These are phyloP conservation scores for Fraxinus baroniana DNA, from an alignment of 305 asterid species.

Conservation along the genomic window DNA sequence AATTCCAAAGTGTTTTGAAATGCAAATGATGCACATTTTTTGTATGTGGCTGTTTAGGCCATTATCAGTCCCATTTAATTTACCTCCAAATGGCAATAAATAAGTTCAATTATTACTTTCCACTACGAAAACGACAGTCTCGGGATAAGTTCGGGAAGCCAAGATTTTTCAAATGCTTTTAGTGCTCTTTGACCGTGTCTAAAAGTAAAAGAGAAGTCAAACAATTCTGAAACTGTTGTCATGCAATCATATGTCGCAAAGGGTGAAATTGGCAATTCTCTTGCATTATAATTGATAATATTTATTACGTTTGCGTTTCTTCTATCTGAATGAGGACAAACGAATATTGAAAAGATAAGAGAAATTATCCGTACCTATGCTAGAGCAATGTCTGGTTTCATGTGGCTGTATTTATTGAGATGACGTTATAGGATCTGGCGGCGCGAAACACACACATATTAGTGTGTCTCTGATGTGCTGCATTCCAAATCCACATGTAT, in stretches of 20 bases:
- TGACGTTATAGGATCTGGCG: not conserved
- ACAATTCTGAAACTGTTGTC: not conserved
- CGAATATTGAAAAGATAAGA: not conserved
- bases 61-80: not conserved
- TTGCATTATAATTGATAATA: not conserved
- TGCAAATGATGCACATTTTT: slow-evolving; percentile 25
- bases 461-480: not conserved
- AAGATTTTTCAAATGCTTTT: not conserved
- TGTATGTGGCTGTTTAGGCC: slow-evolving; percentile 13
- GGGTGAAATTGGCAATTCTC: not conserved
- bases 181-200: not conserved
- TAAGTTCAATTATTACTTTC: not conserved
- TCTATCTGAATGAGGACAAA: not conserved
- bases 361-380: not conserved
- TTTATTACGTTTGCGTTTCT: not conserved
- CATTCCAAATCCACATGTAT: not conserved
- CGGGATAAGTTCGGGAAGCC: not conserved
- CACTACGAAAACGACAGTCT: not conserved
- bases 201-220: not conserved
- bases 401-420: not conserved
- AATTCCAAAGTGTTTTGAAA: slow-evolving; percentile 14
- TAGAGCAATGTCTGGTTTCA: not conserved
- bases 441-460: not conserved
- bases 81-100: not conserved
- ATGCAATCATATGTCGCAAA: not conserved